These are phyloP conservation scores for Ogataea populi-albae DNA, from an alignment of 805 yeast species.

Conservation along the genomic window DNA sequence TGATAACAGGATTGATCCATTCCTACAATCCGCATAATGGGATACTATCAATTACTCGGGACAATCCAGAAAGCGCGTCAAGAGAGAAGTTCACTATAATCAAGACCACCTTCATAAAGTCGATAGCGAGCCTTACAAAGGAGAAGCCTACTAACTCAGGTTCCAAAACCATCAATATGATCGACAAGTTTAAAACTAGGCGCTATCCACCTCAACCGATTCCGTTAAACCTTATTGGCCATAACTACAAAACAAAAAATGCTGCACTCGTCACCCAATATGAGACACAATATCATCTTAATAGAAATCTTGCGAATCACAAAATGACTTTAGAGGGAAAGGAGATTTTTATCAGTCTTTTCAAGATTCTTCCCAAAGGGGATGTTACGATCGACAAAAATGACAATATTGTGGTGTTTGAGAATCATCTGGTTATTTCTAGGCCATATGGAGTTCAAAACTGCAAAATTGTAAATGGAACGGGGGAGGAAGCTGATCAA, in stretches of 20 bases:
- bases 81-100: slow-evolving; percentile 45
- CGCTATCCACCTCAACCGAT: slow-evolving; percentile 21
- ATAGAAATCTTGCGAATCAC: slow-evolving; percentile 19
- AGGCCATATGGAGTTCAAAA: slow-evolving; percentile 39
- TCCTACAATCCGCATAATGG: slow-evolving; percentile 53
- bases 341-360: slow-evolving; percentile 24
- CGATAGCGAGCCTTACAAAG: slow-evolving; percentile 42
- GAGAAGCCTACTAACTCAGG: slow-evolving; percentile 28
- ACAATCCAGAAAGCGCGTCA: slow-evolving; percentile 25
- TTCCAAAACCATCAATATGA: slow-evolving; percentile 12
- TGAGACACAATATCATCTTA: slow-evolving; percentile 24
- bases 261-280: slow-evolving; percentile 17
- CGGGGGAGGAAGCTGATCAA: slow-evolving; percentile 25
- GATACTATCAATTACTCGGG: slow-evolving; percentile 37
- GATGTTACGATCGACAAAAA: slow-evolving; percentile 34
- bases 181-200: slow-evolving; percentile 22
- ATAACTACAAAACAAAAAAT: slow-evolving; percentile 17
- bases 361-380: slow-evolving; percentile 30
- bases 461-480: slow-evolving; percentile 24
- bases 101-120: slow-evolving; percentile 56
- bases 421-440: slow-evolving; percentile 35
- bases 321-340: slow-evolving; percentile 29
- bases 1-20: slow-evolving; percentile 59
- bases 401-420: slow-evolving; percentile 37
- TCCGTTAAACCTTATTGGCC: slow-evolving; percentile 17